Evolutionary conservation across 2,329 filamentous ascomycete species (phyloP), one percentile per base, ranked within the genome.

Genomic region (Hypoxylon sp.): DNA sequence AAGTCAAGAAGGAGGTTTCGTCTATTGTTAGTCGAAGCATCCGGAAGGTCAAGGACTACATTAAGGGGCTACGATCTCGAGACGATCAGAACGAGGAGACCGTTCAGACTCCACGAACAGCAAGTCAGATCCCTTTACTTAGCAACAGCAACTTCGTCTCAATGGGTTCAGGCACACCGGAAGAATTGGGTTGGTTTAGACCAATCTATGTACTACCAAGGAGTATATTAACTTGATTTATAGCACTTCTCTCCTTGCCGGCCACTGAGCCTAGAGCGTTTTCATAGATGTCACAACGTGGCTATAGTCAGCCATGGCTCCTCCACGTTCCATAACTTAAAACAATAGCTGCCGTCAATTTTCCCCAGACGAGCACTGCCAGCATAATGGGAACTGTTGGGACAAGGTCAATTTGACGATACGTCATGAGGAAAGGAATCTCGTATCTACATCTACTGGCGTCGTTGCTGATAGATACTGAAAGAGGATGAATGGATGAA

Each of bases 21-120:
- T 25, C 14, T 34, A n/a, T 34, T 1, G 11, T 34, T n/a, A 32
- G 25, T 11, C 30, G n/a, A 19, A 34, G 23, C 9, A n/a, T 34
- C 6, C 25, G 9, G 14, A 56, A 43, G 17, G 43, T 46, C 38
- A 56, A 43, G 41, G 53, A 28, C 25, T 56, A 46, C 5, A 14
- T 56, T 14, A 19, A 34, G 41, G 38, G 38, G 53, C 32, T 23
- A 34, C 17, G 13, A 56, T 17, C 38, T 43, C 38, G 38, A 11
- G 38, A 21, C 38, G 9, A 21, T 21, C 38, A 21, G 38, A 4
- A 9, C 38, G 14, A 21, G 38, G 3, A 21, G 4, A 19, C 10
- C 7, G n/a, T 41, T 10, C 38, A 41, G n/a, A 19, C 38, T 10
- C n/a, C 38, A 43, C 7, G 14, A 11, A 43, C n/a, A 7, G 3